Conservation (phyloP, 495 filamentous ascomycete genomes). For the Penicillium manginii region DNA sequence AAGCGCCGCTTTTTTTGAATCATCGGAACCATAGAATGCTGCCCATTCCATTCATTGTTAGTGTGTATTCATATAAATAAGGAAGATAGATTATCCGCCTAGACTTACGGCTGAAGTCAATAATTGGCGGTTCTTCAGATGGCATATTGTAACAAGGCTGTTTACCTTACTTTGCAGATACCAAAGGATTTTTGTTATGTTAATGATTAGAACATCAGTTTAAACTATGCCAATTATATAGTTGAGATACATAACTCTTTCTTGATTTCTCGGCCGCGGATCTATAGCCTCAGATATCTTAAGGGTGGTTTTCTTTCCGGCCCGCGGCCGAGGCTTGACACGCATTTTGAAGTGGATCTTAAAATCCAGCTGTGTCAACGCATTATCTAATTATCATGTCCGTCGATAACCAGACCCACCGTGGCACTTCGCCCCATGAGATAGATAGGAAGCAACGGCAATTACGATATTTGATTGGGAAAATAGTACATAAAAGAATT, state of each 20-base stretch:
- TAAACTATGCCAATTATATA: neutral
- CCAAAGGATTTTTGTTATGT: neutral
- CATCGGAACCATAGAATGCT: conserved; percentile 23
- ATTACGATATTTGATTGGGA: neutral
- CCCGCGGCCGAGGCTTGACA: neutral
- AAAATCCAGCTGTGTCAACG: conserved; percentile 2
- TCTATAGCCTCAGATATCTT: neutral
- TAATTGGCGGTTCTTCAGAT: conserved; percentile 21
- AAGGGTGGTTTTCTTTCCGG: neutral
- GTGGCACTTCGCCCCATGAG: neutral
- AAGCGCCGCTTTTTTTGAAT: conserved; percentile 6
- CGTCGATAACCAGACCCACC: conserved; percentile 1
- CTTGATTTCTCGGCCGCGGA: neutral
- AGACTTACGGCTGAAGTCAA: conserved; percentile 20
- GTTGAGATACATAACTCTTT: neutral
- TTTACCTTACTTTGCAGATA: neutral
- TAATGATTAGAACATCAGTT: neutral
- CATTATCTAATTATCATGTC: conserved; percentile 3
- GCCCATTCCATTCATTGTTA: neutral
- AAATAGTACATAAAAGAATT: neutral
- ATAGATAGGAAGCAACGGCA: conserved; percentile 1
- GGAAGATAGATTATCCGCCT: neutral
- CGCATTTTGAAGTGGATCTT: neutral
- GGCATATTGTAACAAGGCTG: neutral
- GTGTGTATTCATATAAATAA: neutral